These are phyloP conservation scores for Leucogyrophana mollusca DNA, from an alignment of 768 basidiomycete species.

Conservation along the genomic window DNA sequence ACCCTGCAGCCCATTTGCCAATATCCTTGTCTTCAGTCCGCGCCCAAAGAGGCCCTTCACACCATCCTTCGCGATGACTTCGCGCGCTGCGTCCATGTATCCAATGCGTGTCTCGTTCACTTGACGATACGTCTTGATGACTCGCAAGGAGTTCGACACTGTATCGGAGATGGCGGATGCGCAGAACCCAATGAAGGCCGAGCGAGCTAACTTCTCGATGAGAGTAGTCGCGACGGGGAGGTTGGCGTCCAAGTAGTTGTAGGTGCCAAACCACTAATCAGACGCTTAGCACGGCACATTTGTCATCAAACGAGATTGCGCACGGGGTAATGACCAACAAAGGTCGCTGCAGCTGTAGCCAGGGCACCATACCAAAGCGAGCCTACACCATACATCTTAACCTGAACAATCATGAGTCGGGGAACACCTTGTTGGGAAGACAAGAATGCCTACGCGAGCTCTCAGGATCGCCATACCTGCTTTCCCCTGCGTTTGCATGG, in stretches of 20 bases:
- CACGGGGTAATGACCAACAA: slow-evolving; percentile 89
- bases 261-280: slow-evolving; percentile 77
- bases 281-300: neutral
- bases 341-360: slow-evolving; percentile 91
- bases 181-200: slow-evolving; percentile 88
- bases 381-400: slow-evolving; percentile 72
- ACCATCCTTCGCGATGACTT: slow-evolving; percentile 76
- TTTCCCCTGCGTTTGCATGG: slow-evolving; percentile 87
- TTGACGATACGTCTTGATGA: slow-evolving; percentile 95
- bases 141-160: slow-evolving; percentile 83
- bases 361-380: slow-evolving; percentile 89
- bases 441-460: slow-evolving; percentile 48
- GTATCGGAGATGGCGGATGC: slow-evolving; percentile 87
- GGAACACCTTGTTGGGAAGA: neutral
- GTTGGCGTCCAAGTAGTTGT: slow-evolving; percentile 71
- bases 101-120: slow-evolving; percentile 80
- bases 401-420: slow-evolving; percentile 35
- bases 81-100: slow-evolving; percentile 75
- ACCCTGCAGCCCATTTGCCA: slow-evolving; percentile 91
- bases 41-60: slow-evolving; percentile 80
- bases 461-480: slow-evolving; percentile 64
- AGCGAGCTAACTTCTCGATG: slow-evolving; percentile 63
- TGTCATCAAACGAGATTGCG: slow-evolving; percentile 16
- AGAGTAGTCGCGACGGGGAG: slow-evolving; percentile 58
- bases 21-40: slow-evolving; percentile 83